phyloP scores from a whole-genome alignment of 768 basidiomycete species.

The Jaapia argillacea region DNA sequence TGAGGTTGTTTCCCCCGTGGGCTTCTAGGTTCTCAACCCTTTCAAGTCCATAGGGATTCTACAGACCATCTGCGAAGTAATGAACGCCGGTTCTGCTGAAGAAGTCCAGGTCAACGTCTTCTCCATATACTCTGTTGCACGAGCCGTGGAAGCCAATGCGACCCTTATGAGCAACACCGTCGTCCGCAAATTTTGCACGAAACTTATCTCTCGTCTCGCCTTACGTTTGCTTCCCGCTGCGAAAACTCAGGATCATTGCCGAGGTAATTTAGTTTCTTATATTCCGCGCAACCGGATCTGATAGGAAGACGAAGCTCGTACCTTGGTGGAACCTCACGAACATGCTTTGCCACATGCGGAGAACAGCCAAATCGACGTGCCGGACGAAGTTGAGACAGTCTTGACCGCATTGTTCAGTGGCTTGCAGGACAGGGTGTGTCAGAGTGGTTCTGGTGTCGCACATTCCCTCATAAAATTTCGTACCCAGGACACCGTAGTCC shows the following conservation, averaged over 20 bases:
- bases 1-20: conserved; percentile 12
- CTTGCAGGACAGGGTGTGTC: conserved; percentile 71
- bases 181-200: conserved; percentile 58
- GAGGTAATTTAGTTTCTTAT: conserved; percentile 23
- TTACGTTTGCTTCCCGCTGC: conserved; percentile 54
- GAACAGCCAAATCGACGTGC: conserved; percentile 43
- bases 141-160: conserved; percentile 28
- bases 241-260: conserved; percentile 25
- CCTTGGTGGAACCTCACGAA: no score
- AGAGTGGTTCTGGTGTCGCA: neutral
- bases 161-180: conserved; percentile 46
- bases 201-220: conserved; percentile 57
- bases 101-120: conserved; percentile 35
- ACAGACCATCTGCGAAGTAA: conserved; percentile 60
- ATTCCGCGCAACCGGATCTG: neutral
- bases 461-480: neutral
- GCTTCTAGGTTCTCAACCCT: conserved; percentile 2
- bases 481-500: conserved; percentile 81
- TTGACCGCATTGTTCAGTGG: conserved; percentile 63
- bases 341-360: conserved; percentile 52
- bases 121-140: conserved; percentile 34
- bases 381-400: conserved; percentile 67
- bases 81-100: conserved; percentile 50
- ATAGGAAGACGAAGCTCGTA: no score
- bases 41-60: conserved; percentile 57